Base-by-base conservation (phyloP, 306 rosid species). In the Vigna trinervia region DNA sequence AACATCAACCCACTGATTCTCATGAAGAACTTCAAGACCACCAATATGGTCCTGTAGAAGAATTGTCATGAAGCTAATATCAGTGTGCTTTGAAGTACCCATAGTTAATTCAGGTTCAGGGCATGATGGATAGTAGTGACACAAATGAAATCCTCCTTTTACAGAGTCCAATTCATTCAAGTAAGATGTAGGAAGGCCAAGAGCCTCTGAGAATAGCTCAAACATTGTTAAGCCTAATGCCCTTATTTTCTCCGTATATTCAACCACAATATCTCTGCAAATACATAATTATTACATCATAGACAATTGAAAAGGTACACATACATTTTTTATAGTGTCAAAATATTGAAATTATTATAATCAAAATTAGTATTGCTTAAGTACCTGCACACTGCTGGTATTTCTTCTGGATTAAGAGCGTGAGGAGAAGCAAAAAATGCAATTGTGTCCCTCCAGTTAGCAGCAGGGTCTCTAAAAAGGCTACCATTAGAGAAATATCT, bases 41-140 rank as follows among this genome's bases (percentile, higher is more conserved):
- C 92, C 92, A 1, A 84, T 56, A 17, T 84, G 84, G 23, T 88
- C 86, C 81, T 88, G 86, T 4, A 85, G 77, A 65, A 88, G 88
- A 46, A 88, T 45, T 1, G 89, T 84, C 54, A 88, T 7, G 68
- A 81, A 84, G 56, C 12, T 41, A 48, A 1, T 13, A 75, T 83
- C 89, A 4, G 82, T 6, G 61, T 85, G 91, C 48, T 62, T 76
- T 15, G 41, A 14, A 15, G 61, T 5, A 1, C 83, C 78, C 48
- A 74, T 13, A 23, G 87, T 71, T 36, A 84, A 50, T 53, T 84
- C 84, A 5, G 87, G 87, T 69, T 84, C 84, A 57, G 87, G 84
- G 45, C 87, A 84, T 34, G 75, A 28, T 1, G 87, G 84, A 71
- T 71, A 76, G 76, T 76, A 76, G 4, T 84, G 82, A 43, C 82